Evolutionary conservation across 768 basidiomycete genomes (phyloP).

Genomic region (Boletus subcaerulescens): DNA sequence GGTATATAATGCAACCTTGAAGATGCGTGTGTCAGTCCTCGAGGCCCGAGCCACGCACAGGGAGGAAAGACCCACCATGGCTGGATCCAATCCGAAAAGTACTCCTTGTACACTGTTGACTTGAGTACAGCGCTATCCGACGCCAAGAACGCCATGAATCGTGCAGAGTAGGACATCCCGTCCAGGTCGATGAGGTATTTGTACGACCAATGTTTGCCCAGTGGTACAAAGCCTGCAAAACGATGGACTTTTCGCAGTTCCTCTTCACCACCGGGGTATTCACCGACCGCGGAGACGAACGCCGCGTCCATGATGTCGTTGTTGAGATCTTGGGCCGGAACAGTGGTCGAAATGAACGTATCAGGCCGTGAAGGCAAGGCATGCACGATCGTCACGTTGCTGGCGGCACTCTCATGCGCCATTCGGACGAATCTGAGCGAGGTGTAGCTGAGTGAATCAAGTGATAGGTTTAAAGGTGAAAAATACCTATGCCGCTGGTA

Average conservation of each 20-base stretch:
- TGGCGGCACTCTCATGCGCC: slow-evolving; percentile 50
- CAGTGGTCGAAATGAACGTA: slow-evolving; percentile 56
- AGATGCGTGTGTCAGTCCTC: background rate
- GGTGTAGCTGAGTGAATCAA: background rate
- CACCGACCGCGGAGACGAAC: slow-evolving; percentile 75
- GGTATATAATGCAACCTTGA: slow-evolving; percentile 93
- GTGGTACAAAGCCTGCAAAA: slow-evolving; percentile 70
- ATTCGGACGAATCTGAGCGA: slow-evolving; percentile 65
- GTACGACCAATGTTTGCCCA: slow-evolving; percentile 89
- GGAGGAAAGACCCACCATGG: slow-evolving; percentile 59
- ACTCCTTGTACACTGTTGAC: slow-evolving; percentile 89
- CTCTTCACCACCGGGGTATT: slow-evolving; percentile 73
- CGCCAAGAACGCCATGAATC: slow-evolving; percentile 81
- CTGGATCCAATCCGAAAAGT: slow-evolving; percentile 87
- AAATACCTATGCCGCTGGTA: slow-evolving; percentile 84
- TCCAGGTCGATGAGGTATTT: slow-evolving; percentile 92
- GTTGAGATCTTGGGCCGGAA: slow-evolving; percentile 64
- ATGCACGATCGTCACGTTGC: slow-evolving; percentile 65
- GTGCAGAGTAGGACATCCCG: slow-evolving; percentile 92
- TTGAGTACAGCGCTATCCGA: slow-evolving; percentile 91
- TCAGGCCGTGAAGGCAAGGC: slow-evolving; percentile 59
- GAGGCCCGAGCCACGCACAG: no score
- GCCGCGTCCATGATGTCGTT: slow-evolving; percentile 82
- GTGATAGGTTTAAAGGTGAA: slow-evolving; percentile 2
- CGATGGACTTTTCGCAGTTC: slow-evolving; percentile 63